Percentiles rank a stretch among this genome's conserved stretches.
These are phyloP conservation scores for Yamadazyma laniorum DNA, from an alignment of 805 yeast species.

Conservation along the genomic window DNA sequence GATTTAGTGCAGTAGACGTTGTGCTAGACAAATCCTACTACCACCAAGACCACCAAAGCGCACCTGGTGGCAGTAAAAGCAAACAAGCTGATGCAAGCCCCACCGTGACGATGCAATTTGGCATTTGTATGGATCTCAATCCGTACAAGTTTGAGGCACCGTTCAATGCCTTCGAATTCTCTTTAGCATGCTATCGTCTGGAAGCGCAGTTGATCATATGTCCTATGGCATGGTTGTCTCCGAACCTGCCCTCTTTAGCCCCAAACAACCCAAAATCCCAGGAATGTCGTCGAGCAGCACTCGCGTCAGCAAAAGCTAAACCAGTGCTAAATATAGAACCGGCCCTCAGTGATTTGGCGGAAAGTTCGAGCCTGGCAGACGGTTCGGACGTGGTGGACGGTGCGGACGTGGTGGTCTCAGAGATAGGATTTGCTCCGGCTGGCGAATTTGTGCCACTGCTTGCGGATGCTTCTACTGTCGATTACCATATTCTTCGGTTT, in stretches of 20 bases:
- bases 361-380: too few species aligned
- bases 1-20: slow-evolving; percentile 52
- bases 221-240: slow-evolving; percentile 86
- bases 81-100: neutral
- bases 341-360: too few species aligned
- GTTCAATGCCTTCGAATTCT: slow-evolving; percentile 70
- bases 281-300: neutral
- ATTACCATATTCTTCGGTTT: slow-evolving; percentile 76
- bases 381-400: neutral
- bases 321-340: too few species aligned
- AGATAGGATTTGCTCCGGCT: neutral
- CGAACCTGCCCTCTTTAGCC: slow-evolving; percentile 38
- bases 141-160: slow-evolving; percentile 85
- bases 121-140: slow-evolving; percentile 93
- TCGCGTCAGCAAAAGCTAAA: neutral
- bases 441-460: slow-evolving; percentile 20
- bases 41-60: neutral
- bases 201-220: slow-evolving; percentile 58
- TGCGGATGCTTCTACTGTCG: slow-evolving; percentile 50
- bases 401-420: neutral
- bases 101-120: slow-evolving; percentile 53
- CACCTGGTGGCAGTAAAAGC: neutral
- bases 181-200: slow-evolving; percentile 48
- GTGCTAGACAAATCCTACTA: slow-evolving; percentile 20
- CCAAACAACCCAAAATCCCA: neutral